Evolutionary conservation across 2,329 filamentous ascomycete species (phyloP), one percentile per base, ranked within the genome.

Genomic region (Ophiostoma ulmi): DNA sequence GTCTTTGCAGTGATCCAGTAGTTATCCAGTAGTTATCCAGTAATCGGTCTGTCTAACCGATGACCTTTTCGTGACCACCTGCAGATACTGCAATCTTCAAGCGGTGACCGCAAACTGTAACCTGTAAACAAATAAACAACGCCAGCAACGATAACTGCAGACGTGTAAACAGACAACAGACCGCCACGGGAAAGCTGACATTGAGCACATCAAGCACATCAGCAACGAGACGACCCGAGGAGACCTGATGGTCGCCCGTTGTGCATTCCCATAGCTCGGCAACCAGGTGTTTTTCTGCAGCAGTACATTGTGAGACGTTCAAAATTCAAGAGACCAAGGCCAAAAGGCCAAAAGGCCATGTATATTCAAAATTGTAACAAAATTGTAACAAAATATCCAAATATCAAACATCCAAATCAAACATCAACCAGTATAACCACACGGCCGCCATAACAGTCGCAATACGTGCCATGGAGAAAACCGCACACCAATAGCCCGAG

Each of bases 21-120:
- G 39, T 44, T 44, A 11, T 44, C 39, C 14, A 17, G 39, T 44
- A 11, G 39, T 41, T 41, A 22, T 26, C 52, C 22, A 13, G 52
- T 58, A 48, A 48, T 48, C 44, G 44, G 17, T 58, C 52, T 58
- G 52, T 58, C 52, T 58, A 26, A 58, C 22, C n/a, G 52, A 58
- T 13, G 52, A 5, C 8, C 44, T 20, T n/a, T 26, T 58, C n/a
- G 52, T 17, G 52, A 31, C 52, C 44, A 17, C 44, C 52, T 26
- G 52, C n/a, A 26, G 52, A 5, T 14, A 14, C 2, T 20, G 14
- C 7, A 20, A 26, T 26, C 26, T 26, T 26, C 26, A 26, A 26
- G 26, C 26, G 1, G 26, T 26, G 2, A 26, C 8, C n/a, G 44
- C n/a, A 48, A 48, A 48, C 44, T 7, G n/a, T 8, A 58, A 48